phyloP scores from a whole-genome alignment of 1,284 basidiomycete genomes.

The Marasmius sp. region DNA sequence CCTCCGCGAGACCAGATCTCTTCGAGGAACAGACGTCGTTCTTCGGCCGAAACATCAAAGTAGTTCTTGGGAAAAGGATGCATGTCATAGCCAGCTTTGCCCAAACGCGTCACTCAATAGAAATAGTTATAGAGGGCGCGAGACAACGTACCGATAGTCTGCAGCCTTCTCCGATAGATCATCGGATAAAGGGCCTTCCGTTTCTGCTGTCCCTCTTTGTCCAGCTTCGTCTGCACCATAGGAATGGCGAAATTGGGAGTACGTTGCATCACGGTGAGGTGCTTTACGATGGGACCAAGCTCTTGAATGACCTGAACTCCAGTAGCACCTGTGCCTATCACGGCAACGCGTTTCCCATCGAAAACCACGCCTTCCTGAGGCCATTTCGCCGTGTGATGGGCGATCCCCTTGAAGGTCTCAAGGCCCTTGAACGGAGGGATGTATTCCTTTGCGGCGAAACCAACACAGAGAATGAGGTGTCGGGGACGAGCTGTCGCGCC shows the following conservation, averaged over 20 bases:
- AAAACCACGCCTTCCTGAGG: conserved; percentile 21
- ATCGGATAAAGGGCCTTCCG: conserved; percentile 20
- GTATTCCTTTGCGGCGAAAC: conserved; percentile 18
- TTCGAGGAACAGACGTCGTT: conserved; percentile 19
- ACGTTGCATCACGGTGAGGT: conserved; percentile 29
- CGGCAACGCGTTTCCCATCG: conserved; percentile 22
- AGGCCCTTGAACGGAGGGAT: conserved; percentile 21
- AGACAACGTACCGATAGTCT: conserved; percentile 17
- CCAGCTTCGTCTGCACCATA: conserved; percentile 19
- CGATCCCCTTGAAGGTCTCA: conserved; percentile 22
- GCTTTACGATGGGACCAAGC: conserved; percentile 14
- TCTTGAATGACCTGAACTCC: conserved; percentile 28
- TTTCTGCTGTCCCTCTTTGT: conserved; percentile 14
- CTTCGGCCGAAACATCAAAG: conserved; percentile 20
- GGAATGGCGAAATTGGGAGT: conserved; percentile 25
- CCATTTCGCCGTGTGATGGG: conserved; percentile 25
- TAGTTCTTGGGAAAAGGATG: conserved; percentile 10
- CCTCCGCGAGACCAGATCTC: conserved; percentile 22
- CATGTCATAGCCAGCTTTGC: conserved; percentile 14
- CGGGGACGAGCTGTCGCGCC: conserved; percentile 15
- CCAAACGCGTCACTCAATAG: neutral
- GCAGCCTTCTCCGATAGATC: conserved; percentile 17
- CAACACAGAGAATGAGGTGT: conserved; percentile 22
- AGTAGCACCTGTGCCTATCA: conserved; percentile 27
- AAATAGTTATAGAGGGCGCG: neutral